phyloP scores from a whole-genome alignment of 768 basidiomycete species.

The Glaciozyma martinii region DNA sequence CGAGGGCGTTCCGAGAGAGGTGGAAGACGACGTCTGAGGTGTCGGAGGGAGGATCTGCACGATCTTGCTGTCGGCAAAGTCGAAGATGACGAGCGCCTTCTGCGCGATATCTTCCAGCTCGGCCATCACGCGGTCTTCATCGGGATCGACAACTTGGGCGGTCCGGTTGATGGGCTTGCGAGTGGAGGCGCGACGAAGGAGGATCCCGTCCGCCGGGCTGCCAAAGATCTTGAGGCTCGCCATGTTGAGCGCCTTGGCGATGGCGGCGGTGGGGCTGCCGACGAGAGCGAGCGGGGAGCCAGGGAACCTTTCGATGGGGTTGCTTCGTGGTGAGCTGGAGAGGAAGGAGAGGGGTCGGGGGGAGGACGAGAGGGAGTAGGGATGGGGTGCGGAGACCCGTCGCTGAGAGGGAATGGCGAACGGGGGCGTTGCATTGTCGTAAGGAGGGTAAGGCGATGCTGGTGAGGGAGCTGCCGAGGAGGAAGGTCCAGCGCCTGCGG shows the following conservation, averaged over 20 bases:
- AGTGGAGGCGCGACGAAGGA: conserved; percentile 33
- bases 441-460: conserved; percentile 36
- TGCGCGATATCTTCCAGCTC: conserved; percentile 81
- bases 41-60: conserved; percentile 77
- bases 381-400: conserved; percentile 15
- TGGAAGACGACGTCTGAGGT: conserved; percentile 40
- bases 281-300: conserved; percentile 37
- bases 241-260: conserved; percentile 41
- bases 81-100: conserved; percentile 86
- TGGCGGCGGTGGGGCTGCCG: conserved; percentile 35
- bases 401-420: conserved; percentile 36
- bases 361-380: conserved; percentile 27
- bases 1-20: conserved; percentile 26
- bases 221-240: conserved; percentile 42
- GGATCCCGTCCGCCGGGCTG: conserved; percentile 33
- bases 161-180: conserved; percentile 29
- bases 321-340: conserved; percentile 28
- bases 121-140: conserved; percentile 75
- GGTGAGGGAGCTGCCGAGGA: conserved; percentile 37
- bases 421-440: conserved; percentile 40
- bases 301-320: conserved; percentile 25
- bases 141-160: conserved; percentile 29
- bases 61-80: conserved; percentile 85
- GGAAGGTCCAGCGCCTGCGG: conserved; percentile 36
- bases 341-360: conserved; percentile 33